phyloP scores from a whole-genome alignment of 306 rosid species.

The Ziziphus jujuba region DNA sequence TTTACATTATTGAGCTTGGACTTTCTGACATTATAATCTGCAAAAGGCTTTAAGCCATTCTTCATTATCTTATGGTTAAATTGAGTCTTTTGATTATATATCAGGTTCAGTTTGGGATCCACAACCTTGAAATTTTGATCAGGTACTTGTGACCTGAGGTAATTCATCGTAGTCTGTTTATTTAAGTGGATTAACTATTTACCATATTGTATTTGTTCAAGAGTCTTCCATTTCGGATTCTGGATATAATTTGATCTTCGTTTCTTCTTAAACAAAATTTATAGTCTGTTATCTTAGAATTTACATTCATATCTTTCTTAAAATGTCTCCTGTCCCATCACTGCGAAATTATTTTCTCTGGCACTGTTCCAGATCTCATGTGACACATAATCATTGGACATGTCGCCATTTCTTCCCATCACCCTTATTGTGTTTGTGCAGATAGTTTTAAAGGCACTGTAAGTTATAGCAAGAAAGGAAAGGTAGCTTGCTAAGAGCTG shows the following conservation, averaged over 20 bases:
- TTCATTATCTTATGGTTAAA: conserved; percentile 16
- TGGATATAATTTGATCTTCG: neutral
- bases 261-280: neutral
- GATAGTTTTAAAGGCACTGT: neutral
- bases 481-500: neutral
- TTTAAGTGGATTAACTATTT: conserved; percentile 1
- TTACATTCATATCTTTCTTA: neutral
- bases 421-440: neutral
- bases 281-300: neutral
- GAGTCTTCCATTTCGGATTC: neutral
- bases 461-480: neutral
- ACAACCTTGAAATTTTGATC: neutral
- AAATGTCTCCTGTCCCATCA: neutral
- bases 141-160: conserved; percentile 17
- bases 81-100: conserved; percentile 3
- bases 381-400: neutral
- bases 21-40: conserved; percentile 7
- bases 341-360: neutral
- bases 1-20: neutral
- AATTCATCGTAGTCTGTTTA: neutral
- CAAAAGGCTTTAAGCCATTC: neutral
- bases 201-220: conserved; percentile 3
- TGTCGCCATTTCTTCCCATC: neutral
- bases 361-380: neutral
- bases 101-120: neutral